Evolutionary conservation across 2,329 filamentous ascomycete species (phyloP).

Genomic region (Podosphaera xanthii): DNA sequence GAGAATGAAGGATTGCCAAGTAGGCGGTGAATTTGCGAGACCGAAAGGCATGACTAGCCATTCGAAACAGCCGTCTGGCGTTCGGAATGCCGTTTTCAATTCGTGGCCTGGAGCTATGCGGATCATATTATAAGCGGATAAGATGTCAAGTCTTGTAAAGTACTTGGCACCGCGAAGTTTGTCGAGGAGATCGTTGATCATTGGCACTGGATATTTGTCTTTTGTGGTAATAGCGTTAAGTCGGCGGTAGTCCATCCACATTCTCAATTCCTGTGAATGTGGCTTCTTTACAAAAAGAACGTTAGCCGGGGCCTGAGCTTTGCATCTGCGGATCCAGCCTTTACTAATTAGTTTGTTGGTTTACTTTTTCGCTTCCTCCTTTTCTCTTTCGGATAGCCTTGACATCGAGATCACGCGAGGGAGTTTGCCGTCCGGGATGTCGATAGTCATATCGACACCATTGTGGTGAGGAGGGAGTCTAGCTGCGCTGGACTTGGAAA

Average conservation of each 20-base stretch:
- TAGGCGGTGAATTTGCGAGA: background rate
- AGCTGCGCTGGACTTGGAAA: background rate
- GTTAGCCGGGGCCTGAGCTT: background rate
- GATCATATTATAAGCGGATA: background rate
- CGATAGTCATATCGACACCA: background rate
- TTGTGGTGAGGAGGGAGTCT: background rate
- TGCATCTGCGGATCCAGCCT: background rate
- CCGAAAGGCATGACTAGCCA: background rate
- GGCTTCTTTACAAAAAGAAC: background rate
- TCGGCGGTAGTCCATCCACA: background rate
- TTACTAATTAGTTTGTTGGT: background rate
- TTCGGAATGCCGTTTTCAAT: background rate
- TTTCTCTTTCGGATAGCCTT: background rate
- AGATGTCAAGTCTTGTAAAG: background rate
- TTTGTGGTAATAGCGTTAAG: background rate
- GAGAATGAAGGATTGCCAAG: no score
- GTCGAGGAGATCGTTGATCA: background rate
- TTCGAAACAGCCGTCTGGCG: background rate
- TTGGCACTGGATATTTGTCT: conserved; percentile 1
- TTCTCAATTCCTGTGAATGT: background rate
- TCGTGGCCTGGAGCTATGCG: background rate
- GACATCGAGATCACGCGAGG: background rate
- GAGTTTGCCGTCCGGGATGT: background rate
- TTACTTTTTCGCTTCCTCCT: background rate
- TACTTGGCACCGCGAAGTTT: background rate